Evolutionary conservation across 768 basidiomycete species (phyloP), one percentile per base, ranked within the genome.

Genomic region (Gautieria morchelliformis): DNA sequence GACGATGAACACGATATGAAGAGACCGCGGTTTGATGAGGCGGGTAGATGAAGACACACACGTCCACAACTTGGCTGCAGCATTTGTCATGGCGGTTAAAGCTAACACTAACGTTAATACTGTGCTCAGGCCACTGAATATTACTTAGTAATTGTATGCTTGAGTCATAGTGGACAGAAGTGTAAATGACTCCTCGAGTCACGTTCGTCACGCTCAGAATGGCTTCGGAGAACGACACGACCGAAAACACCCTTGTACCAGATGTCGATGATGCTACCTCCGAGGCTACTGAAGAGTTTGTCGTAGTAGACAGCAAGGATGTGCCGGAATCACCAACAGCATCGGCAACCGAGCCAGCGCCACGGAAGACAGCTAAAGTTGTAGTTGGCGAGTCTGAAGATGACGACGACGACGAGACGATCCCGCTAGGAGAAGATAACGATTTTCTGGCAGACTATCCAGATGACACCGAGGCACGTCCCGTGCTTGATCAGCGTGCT

Each of bases 401-500:
- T 49, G 82, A 78, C 3, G 84, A 68, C 19, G 61, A 61, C 19
- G 66, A 67, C 19, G 67, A 63, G 9, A 33, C 24, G 1, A 44
- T 30, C 24, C 20, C 32, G 20, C 66, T 66, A 24, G 65, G 61
- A 11, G 68, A 68, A 35, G 61, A 66, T 33, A 70, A 70, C n/a
- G 77, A 93, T 66, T 81, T 87, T 11, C 71, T 95, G 20, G 82
- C 75, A 51, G 85, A 85, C 62, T 84, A 87, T 60, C 90, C 93
- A 1, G 89, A 91, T 58, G 85, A 93, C 37, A 88, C 87, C 1
- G 84, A 91, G 69, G 93, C 90, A 63, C 61, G 81, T 68, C 27
- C 27, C 11, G 17, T 39, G 32, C 17, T 44, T 27, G 51, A n/a
- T 60, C 24, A 45, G 41, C 39, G 27, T 24, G 39, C 27, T 19